Base-by-base conservation (phyloP, 371 early-diverging fungal species). In the Nematocida displodere region DNA sequence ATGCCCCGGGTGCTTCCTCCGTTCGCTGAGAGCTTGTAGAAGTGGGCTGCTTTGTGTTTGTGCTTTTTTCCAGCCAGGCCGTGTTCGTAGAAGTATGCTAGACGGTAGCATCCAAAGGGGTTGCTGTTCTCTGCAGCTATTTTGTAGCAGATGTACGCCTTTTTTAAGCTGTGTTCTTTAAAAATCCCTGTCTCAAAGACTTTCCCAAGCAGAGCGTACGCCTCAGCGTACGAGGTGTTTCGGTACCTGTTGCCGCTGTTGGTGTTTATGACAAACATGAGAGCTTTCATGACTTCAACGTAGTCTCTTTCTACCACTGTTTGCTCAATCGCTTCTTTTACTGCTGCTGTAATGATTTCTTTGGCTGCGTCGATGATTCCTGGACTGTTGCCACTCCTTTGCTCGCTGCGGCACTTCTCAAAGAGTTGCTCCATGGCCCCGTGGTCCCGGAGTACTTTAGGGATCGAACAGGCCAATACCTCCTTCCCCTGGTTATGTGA, bases 1-100 rank as follows among this genome's bases (percentile, higher is more conserved):
- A 83, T 39, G 20, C 79, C 82, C 36, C 82, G 78, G 36, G 68
- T 34, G 15, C 62, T 76, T 17, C 85, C 85, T 11, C 82, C 67
- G 52, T 85, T 85, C 15, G 85, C 83, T 1, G 84, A 71, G 42
- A 80, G 78, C 61, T 80, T 82, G 64, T 82, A 85, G 65, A 80
- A 85, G 49, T 62, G 48, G 1, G 79, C 48, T 28, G 83, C 82
- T 47, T 79, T 81, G 11, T 54, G 24, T 42, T 64, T 49, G 64
- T 75, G 49, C 42, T 52, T 52, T 13, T 15, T 24, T 46, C 77
- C 66, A 22, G 66, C 82, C 33, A 71, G 54, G 0, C 85, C 85
- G 33, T 80, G 65, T 63, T 84, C 85, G 77, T 79, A 82, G 58
- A 81, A 82, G 53, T 77, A 80, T 0, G 76, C 83, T 22, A 83